These are phyloP conservation scores for Ascochyta clinopodiicola DNA, from an alignment of 2,329 filamentous ascomycete species.

Conservation along the genomic window DNA sequence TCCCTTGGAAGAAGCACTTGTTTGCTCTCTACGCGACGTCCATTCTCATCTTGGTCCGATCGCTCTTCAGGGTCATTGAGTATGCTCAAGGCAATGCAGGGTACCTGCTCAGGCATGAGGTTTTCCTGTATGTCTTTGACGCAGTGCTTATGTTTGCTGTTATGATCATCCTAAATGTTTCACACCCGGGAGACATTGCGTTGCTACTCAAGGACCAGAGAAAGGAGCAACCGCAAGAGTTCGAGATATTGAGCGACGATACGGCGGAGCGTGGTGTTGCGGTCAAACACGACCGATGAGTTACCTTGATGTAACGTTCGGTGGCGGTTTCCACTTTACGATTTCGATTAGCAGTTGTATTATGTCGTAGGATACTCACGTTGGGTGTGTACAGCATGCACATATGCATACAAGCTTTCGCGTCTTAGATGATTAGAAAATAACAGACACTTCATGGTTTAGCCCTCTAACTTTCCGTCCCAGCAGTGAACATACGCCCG, in stretches of 20 bases:
- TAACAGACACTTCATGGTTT: not conserved
- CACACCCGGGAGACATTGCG: constrained; percentile 44
- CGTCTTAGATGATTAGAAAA: not conserved
- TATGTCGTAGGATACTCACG: not conserved
- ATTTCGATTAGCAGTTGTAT: not conserved
- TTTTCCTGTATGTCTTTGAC: constrained; percentile 56
- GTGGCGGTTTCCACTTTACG: not conserved
- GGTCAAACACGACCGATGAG: not conserved
- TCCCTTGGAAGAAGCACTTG: constrained; percentile 47
- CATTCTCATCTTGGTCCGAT: constrained; percentile 57
- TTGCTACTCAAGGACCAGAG: constrained; percentile 7
- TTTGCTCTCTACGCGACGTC: constrained; percentile 53
- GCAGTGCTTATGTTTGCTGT: constrained; percentile 52
- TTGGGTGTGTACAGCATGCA: not conserved
- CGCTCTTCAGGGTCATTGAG: constrained; percentile 58
- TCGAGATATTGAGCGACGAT: not conserved
- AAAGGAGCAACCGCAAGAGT: constrained; percentile 2
- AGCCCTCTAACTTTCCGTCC: not conserved
- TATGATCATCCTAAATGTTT: constrained; percentile 49
- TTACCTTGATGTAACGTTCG: not conserved
- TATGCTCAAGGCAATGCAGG: constrained; percentile 56
- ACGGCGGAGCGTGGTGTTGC: constrained; percentile 1
- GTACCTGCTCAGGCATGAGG: constrained; percentile 52
- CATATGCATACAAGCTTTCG: no score
- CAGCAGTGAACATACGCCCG: not conserved